A percentile compares a stretch with the other conserved stretches of the same genome.
Conservation (phyloP, 805 yeast species). For the Wickerhamiella shivajii region DNA sequence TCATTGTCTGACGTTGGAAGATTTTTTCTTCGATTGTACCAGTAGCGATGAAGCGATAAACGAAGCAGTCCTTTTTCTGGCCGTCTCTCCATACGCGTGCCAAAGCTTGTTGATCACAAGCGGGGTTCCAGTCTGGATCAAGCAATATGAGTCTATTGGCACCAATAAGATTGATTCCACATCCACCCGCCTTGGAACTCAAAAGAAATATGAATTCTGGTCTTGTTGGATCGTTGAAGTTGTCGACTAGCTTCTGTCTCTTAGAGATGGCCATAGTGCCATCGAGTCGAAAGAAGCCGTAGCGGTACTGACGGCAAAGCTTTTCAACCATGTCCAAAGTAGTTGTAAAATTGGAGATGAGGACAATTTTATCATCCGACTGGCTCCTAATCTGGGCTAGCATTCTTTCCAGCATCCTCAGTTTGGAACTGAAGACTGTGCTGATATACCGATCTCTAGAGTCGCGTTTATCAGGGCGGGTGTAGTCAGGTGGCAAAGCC, state of each 20-base stretch:
- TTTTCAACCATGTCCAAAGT: constrained; percentile 82
- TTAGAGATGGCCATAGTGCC: constrained; percentile 88
- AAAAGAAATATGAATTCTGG: constrained; percentile 76
- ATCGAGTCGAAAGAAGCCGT: constrained; percentile 72
- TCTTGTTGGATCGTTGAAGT: constrained; percentile 80
- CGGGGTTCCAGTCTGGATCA: constrained; percentile 98
- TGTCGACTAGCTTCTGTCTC: constrained; percentile 82
- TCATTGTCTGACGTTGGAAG: constrained; percentile 90
- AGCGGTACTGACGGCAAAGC: constrained; percentile 60
- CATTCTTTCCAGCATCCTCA: constrained; percentile 71
- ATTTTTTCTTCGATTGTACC: constrained; percentile 96
- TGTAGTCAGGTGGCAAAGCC: constrained; percentile 58
- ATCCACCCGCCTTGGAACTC: constrained; percentile 96
- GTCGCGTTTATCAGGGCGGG: constrained; percentile 28
- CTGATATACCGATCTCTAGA: constrained; percentile 63
- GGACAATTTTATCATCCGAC: constrained; percentile 87
- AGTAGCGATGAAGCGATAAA: constrained; percentile 82
- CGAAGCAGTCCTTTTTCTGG: constrained; percentile 91
- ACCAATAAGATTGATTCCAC: constrained; percentile 94
- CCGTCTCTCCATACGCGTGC: constrained; percentile 99
- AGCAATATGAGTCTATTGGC: constrained; percentile 79
- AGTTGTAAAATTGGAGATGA: constrained; percentile 89
- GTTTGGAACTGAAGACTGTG: constrained; percentile 76
- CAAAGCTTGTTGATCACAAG: constrained; percentile 93
- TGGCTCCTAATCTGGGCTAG: constrained; percentile 58